Evolutionary conservation across 345 rosid genomes (phyloP).

Genomic region (Aquilaria yunnanensis): DNA sequence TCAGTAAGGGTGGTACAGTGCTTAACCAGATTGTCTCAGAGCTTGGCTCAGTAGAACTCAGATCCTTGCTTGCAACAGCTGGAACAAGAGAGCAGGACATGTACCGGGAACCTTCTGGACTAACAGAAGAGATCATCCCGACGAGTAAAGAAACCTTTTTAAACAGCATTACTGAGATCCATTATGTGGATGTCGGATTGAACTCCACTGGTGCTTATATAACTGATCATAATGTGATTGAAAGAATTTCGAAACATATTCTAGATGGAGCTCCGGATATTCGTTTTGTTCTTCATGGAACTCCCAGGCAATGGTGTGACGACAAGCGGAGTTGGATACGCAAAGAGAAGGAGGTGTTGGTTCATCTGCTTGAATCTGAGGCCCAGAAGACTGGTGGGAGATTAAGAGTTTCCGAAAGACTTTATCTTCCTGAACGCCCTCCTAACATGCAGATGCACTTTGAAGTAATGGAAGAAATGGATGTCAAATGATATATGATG

Average conservation of each 20-base stretch:
- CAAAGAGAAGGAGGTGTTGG: constrained; percentile 53
- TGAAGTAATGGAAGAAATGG: constrained; percentile 61
- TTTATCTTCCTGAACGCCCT: constrained; percentile 54
- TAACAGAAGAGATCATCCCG: constrained; percentile 33
- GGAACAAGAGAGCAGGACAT: constrained; percentile 11
- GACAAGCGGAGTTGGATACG: constrained; percentile 42
- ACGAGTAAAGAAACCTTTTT: constrained; percentile 41
- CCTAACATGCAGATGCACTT: constrained; percentile 83
- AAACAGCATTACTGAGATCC: constrained; percentile 55
- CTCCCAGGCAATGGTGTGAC: constrained; percentile 95
- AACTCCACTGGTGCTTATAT: constrained; percentile 68
- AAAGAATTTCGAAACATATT: constrained; percentile 36
- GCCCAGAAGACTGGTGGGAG: constrained; percentile 34
- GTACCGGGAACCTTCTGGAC: constrained; percentile 10
- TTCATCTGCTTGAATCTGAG: constrained; percentile 44
- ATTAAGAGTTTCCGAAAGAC: constrained; percentile 46
- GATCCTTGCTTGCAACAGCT: constrained; percentile 11
- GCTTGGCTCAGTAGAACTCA: constrained; percentile 33
- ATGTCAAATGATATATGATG: constrained; percentile 34
- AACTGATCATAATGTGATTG: constrained; percentile 43
- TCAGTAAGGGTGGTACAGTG: constrained; percentile 89
- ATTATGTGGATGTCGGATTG: constrained; percentile 83
- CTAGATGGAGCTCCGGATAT: constrained; percentile 21
- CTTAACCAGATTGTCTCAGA: constrained; percentile 76
- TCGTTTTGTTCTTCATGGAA: constrained; percentile 65